Evolutionary conservation across 192 early-diverging fungal genomes (phyloP), one percentile per base, ranked within the genome.

Genomic region (Coemansia sp.): DNA sequence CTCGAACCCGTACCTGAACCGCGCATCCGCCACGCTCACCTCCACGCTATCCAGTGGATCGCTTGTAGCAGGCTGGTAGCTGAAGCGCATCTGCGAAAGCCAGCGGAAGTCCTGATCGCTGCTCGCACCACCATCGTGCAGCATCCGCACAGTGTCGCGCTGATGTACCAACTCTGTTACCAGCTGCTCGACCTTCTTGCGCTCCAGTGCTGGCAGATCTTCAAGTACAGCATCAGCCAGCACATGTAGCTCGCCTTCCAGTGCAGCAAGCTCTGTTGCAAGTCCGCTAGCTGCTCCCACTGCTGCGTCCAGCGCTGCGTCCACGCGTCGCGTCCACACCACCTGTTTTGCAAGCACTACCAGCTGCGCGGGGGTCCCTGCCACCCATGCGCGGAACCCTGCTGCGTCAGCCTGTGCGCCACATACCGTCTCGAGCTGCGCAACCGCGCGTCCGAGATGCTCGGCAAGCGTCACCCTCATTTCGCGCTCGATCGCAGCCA

Each of bases 131-230:
- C 68, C 65, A 8, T 81, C 71, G 0, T 84, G 30, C 19, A 98
- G 78, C 48, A 83, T 70, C 28, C 95, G 88, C 16, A 95, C 83
- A 19, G 96, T 86, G 83, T 98, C 97, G 38, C 96, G 86, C 81
- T 99, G 94, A 79, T 99, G 98, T 12, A 99, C 96, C 38, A 98
- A 87, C 78, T 99, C 98, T 5, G 98, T 98, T 58, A 99, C 95
- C 64, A 99, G 73, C 55, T 96, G 94, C 80, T 99, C 98, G 71
- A 95, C 93, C 80, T 99, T 99, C 55, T 90, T 87, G 55, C 98
- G 91, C 60, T 85, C 83, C 47, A 97, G 86, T 12, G 90, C 67
- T 0, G 83, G 73, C 65, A 98, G 78, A 64, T 98, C 96, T 57
- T 87, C 79, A 4, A 99, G 83, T 14, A 99, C 97, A 56, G 96